Evolutionary conservation across 1,284 basidiomycete genomes (phyloP), one percentile per base, ranked within the genome.

Genomic region (Vanrija humicola): DNA sequence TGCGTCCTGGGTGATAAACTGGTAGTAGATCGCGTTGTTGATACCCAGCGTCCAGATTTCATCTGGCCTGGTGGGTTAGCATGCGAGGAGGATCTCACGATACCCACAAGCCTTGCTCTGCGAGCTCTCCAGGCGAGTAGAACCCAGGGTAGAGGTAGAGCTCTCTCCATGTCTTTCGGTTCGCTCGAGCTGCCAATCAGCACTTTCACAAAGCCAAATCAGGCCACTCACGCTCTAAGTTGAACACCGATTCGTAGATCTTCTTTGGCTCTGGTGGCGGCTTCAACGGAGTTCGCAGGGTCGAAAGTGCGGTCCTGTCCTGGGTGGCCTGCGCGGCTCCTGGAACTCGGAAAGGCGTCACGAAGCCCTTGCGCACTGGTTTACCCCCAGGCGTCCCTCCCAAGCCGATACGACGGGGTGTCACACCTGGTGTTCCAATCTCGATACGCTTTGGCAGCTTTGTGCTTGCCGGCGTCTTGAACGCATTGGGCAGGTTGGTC

Each of bases 31-130:
- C 0, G 88, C 87, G 44, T 82, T 80, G 8, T 75, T 68, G 0
- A 83, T 82, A 15, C 81, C 83, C 47, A 90, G 82, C 53, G 82
- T 79, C 54, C 70, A 75, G 6, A 91, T 79, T 61, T 86, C 86
- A 12, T 64, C 58, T 1, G 76, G 75, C 7, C 77, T 78, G 51
- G 6, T 14, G 34, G 28, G 15, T 48, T 49, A 28, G 53, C 8
- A 40, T 15, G 7, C 6, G 5, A 14, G 1, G 26, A n/a, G 14
- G 25, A 28, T 42, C 7, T 9, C 1, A 47, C n/a, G n/a, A n/a
- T 42, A 75, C 85, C 63, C 66, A 89, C 88, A 90, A 80, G 66
- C 82, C 84, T 77, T 83, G 79, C 25, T 74, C 70, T 49, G 80
- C 76, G 2, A 89, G 77, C 29, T 87, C 82, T 1, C 77, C 71